These are phyloP conservation scores for Aspergillus persii DNA, from an alignment of 2,329 filamentous ascomycete genomes.

Conservation along the genomic window DNA sequence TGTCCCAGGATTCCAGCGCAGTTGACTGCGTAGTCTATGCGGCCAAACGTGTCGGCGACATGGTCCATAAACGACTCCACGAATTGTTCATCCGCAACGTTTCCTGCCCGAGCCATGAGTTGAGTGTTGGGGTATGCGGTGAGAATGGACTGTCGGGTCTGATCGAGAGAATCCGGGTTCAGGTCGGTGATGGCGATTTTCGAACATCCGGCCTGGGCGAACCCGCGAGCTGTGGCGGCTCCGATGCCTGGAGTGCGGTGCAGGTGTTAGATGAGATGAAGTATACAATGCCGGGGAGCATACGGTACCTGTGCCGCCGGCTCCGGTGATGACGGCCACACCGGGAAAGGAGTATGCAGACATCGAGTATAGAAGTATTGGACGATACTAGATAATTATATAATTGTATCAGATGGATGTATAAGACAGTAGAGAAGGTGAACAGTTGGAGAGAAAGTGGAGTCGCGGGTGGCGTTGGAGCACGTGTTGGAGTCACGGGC, in stretches of 20 bases:
- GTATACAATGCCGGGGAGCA: not conserved
- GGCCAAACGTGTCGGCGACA: conserved; percentile 39
- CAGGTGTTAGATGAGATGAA: not conserved
- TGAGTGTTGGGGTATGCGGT: conserved; percentile 33
- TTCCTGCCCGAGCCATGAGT: conserved; percentile 40
- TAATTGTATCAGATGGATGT: not conserved
- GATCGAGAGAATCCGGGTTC: conserved; percentile 40
- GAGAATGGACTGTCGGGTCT: conserved; percentile 26
- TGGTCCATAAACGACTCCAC: conserved; percentile 34
- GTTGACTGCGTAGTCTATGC: conserved; percentile 58
- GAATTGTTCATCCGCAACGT: conserved; percentile 50
- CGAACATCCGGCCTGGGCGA: conserved; percentile 51
- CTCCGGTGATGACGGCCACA: conserved; percentile 50
- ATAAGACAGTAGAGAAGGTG: too few species aligned
- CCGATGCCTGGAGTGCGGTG: conserved; percentile 50
- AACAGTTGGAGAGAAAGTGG: not conserved
- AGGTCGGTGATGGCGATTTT: conserved; percentile 57
- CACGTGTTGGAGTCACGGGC: not conserved
- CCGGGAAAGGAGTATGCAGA: conserved; percentile 37
- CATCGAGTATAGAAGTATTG: too few species aligned
- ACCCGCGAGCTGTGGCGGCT: conserved; percentile 51
- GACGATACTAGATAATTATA: too few species aligned
- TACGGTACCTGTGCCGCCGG: conserved; percentile 45
- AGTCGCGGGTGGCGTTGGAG: not conserved
- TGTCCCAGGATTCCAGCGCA: conserved; percentile 51